Percentiles rank a stretch among this genome's conserved stretches.
These are phyloP conservation scores for Alternaria hordeiaustralica DNA, from an alignment of 2,329 filamentous ascomycete species.

Conservation along the genomic window DNA sequence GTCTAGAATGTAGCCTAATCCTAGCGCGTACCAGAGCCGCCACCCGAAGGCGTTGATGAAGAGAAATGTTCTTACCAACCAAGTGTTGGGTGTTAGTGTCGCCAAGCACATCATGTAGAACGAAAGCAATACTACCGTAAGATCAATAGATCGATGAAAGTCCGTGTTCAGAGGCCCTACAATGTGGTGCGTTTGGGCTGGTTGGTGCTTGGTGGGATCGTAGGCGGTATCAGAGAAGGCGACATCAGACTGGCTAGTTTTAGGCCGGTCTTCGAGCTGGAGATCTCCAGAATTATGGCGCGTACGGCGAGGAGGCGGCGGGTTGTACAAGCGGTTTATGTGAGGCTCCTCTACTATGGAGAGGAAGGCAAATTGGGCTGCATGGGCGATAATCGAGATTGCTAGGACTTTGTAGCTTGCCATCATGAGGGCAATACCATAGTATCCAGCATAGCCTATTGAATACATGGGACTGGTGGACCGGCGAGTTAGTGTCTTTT, in stretches of 20 bases:
- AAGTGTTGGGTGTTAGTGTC: slow-evolving; percentile 77
- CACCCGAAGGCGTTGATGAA: slow-evolving; percentile 79
- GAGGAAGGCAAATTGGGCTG: slow-evolving; percentile 92
- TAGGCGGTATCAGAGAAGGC: slow-evolving; percentile 47
- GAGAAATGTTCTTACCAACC: slow-evolving; percentile 77
- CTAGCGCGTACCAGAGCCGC: slow-evolving; percentile 91
- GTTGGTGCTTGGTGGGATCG: slow-evolving; percentile 56
- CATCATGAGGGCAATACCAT: slow-evolving; percentile 97
- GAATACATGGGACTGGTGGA: slow-evolving; percentile 23
- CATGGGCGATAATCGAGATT: slow-evolving; percentile 94
- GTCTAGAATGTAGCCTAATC: slow-evolving; percentile 83
- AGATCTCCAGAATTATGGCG: slow-evolving; percentile 50
- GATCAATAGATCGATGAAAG: slow-evolving; percentile 84
- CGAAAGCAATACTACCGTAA: slow-evolving; percentile 77
- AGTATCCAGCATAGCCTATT: slow-evolving; percentile 89
- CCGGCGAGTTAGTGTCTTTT: slow-evolving; percentile 8
- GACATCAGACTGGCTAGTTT: slow-evolving; percentile 46
- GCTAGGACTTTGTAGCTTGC: slow-evolving; percentile 97
- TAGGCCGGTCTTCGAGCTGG: slow-evolving; percentile 48
- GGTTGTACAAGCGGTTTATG: slow-evolving; percentile 97
- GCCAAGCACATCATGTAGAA: slow-evolving; percentile 77
- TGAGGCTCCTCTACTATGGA: slow-evolving; percentile 93
- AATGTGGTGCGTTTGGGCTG: slow-evolving; percentile 78
- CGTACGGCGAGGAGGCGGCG: slow-evolving; percentile 78
- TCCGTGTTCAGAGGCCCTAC: slow-evolving; percentile 86